phyloP scores from a whole-genome alignment of 495 filamentous ascomycete species.

The Neurospora sp. region DNA sequence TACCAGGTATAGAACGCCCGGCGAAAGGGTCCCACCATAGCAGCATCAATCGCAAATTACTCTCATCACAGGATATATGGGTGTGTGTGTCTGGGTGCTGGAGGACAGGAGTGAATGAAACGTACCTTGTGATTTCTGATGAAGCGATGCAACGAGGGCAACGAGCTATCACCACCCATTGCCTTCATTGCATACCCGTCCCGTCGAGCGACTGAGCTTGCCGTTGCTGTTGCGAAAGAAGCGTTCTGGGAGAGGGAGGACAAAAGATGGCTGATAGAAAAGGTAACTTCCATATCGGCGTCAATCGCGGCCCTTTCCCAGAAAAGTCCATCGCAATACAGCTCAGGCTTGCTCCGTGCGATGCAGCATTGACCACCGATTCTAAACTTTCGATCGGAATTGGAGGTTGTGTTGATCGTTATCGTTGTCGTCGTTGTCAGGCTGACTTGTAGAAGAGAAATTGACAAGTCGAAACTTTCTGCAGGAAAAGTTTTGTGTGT shows the following conservation, averaged over 20 bases:
- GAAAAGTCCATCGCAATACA: background rate
- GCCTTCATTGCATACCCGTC: background rate
- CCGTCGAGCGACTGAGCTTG: background rate
- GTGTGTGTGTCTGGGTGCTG: background rate
- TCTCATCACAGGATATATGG: slow-evolving; percentile 14
- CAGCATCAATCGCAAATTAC: slow-evolving; percentile 28
- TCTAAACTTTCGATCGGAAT: background rate
- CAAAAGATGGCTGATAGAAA: background rate
- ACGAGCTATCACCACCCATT: background rate
- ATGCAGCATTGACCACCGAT: background rate
- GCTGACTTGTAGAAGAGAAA: background rate
- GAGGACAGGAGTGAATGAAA: background rate
- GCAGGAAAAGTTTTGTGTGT: background rate
- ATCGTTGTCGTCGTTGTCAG: background rate
- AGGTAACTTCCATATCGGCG: background rate
- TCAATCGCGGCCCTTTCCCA: background rate
- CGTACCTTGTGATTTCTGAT: background rate
- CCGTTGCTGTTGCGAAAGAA: background rate
- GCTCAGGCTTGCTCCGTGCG: background rate
- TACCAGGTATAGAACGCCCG: slow-evolving; percentile 18
- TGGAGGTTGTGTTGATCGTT: background rate
- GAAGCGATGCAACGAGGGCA: background rate
- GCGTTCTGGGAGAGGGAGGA: background rate
- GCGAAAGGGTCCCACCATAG: slow-evolving; percentile 20
- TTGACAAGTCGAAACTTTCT: background rate